These are phyloP conservation scores for Omphalotus olearius DNA, from an alignment of 1,284 basidiomycete genomes.

Conservation along the genomic window DNA sequence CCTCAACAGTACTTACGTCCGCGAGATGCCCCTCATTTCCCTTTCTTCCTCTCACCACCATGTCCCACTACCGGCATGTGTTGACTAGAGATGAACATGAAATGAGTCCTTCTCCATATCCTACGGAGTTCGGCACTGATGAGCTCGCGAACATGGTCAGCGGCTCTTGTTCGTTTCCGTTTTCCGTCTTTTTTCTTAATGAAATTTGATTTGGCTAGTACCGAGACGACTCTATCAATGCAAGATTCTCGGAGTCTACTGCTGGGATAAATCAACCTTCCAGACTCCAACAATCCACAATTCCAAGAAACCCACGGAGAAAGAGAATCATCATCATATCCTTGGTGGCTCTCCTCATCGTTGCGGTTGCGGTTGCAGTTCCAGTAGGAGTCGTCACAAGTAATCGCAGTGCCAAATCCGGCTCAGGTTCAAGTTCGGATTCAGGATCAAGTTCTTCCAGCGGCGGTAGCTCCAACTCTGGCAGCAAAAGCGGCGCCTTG, in stretches of 20 bases:
- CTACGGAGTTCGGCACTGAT: no score
- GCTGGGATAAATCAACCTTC: neutral
- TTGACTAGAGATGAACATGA: neutral
- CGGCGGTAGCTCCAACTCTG: no score
- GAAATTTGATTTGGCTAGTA: no score
- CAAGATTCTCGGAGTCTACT: neutral
- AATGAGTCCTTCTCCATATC: neutral
- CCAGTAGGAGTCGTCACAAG: conserved; percentile 23
- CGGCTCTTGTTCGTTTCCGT: no score
- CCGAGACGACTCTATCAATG: neutral
- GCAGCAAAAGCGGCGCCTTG: conserved; percentile 9
- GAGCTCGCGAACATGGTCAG: no score
- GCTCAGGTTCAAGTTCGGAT: conserved; percentile 12
- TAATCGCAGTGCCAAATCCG: conserved; percentile 16
- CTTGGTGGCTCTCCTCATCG: conserved; percentile 17
- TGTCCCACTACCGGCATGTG: neutral
- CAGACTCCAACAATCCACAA: neutral
- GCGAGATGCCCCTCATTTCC: no score
- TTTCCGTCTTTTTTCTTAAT: no score
- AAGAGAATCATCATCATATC: conserved; percentile 19
- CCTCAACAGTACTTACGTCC: no score
- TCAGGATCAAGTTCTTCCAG: conserved; percentile 11
- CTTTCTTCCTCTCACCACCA: neutral
- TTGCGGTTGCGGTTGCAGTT: conserved; percentile 25
- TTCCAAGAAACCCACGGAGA: conserved; percentile 1